Percentiles rank a stretch among this genome's conserved stretches.
Conservation (phyloP, 352 stramenopile genomes). For the Phytopythium montanum region DNA sequence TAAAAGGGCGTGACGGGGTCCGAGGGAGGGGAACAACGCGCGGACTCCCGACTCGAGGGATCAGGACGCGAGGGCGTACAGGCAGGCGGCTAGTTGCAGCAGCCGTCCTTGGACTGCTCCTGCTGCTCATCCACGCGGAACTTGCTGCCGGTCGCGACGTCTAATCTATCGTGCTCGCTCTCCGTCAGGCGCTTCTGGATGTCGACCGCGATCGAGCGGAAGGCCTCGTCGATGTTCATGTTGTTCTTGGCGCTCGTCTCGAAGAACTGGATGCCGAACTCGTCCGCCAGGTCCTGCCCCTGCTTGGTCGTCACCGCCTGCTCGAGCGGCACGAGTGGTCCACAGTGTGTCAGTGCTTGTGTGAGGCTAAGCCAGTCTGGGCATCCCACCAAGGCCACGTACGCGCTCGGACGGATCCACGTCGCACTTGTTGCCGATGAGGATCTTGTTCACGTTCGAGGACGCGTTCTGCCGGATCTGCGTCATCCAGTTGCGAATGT, state of each 20-base stretch:
- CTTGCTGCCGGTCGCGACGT: conserved; percentile 82
- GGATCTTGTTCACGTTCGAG: conserved; percentile 99
- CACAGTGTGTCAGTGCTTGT: conserved; percentile 15
- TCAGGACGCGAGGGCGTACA: too few relatives aligned
- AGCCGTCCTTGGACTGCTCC: conserved; percentile 75
- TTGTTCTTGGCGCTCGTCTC: conserved; percentile 94
- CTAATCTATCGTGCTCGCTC: conserved; percentile 87
- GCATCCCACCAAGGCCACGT: conserved; percentile 14
- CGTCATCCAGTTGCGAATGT: conserved; percentile 91
- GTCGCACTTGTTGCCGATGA: conserved; percentile 99
- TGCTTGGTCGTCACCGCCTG: conserved; percentile 92
- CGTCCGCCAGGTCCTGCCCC: conserved; percentile 89
- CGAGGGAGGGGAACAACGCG: neutral
- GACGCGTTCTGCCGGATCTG: conserved; percentile 97
- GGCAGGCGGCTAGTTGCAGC: conserved; percentile 43
- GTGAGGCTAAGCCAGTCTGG: neutral
- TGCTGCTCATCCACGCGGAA: conserved; percentile 84
- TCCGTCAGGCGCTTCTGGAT: conserved; percentile 86
- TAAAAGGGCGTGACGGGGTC: neutral
- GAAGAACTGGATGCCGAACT: conserved; percentile 95
- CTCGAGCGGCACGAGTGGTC: neutral
- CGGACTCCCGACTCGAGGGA: neutral
- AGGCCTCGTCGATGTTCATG: conserved; percentile 90
- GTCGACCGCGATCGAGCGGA: conserved; percentile 86
- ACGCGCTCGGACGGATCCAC: conserved; percentile 95